These are phyloP conservation scores for Rhododendron mucronatum DNA, from an alignment of 148 eudicot genomes.

Conservation along the genomic window DNA sequence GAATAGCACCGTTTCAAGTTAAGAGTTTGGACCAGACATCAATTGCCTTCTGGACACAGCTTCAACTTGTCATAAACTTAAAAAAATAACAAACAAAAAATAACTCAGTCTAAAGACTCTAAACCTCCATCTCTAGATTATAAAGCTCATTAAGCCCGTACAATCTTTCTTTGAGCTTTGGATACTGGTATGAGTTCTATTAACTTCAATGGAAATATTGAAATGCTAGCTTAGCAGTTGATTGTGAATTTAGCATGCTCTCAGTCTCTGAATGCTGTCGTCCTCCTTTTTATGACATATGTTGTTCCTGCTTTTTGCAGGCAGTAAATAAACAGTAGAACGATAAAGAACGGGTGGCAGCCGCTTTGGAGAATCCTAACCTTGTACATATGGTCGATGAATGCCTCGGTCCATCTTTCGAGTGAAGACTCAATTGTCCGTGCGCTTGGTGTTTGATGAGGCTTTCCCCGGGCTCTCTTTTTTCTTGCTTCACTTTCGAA, in stretches of 20 bases:
- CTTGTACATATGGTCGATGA: conserved; percentile 89
- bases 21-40: not conserved
- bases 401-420: conserved; percentile 74
- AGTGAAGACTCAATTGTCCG: conserved; percentile 26
- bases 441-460: not conserved
- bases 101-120: not conserved
- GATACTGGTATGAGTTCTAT: not conserved
- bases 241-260: not conserved
- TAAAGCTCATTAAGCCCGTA: not conserved
- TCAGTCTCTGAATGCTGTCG: not conserved
- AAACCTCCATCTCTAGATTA: not conserved
- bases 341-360: conserved; percentile 92
- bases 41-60: not conserved
- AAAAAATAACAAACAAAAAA: not conserved
- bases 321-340: conserved; percentile 94
- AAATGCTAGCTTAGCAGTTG: not conserved
- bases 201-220: not conserved
- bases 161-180: not conserved
- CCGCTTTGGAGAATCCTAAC: conserved; percentile 90
- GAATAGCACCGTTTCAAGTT: not conserved
- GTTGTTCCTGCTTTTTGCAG: conserved; percentile 4
- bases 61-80: not conserved
- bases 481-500: not conserved
- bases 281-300: not conserved
- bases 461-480: not conserved